Percentiles rank a stretch among this genome's conserved stretches.
Conservation (phyloP, 2,329 filamentous ascomycete genomes). For the Colletotrichum paranaense region DNA sequence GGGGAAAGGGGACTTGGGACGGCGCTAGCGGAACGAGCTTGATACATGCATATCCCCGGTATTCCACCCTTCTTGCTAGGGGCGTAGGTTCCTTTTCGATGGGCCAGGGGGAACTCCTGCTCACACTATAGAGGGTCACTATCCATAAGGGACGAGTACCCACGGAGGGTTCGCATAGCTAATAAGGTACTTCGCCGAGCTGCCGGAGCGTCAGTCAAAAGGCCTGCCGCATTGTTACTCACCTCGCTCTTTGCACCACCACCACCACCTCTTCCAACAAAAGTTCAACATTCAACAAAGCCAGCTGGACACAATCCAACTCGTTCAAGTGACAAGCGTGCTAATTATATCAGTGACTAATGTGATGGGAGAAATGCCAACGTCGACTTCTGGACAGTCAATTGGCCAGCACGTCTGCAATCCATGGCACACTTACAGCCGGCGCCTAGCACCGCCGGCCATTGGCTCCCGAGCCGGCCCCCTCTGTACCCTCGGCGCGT, state of each 20-base stretch:
- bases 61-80: too few species aligned
- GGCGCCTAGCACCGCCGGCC: slow-evolving; percentile 43
- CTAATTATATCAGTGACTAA: not conserved
- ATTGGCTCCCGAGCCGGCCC: slow-evolving; percentile 41
- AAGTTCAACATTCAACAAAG: not conserved
- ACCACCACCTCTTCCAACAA: too few species aligned
- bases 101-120: not conserved
- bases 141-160: not conserved
- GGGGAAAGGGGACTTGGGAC: not conserved
- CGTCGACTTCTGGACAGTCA: not conserved
- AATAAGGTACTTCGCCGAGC: not conserved
- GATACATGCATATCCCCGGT: not conserved
- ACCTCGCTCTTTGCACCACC: not conserved
- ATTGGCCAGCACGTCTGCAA: slow-evolving; percentile 32
- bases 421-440: slow-evolving; percentile 4
- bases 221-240: not conserved
- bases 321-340: not conserved
- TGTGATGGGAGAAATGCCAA: slow-evolving; percentile 10
- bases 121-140: not conserved
- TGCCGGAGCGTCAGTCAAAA: not conserved
- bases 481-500: slow-evolving; percentile 37
- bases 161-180: not conserved
- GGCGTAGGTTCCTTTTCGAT: not conserved
- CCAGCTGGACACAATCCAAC: not conserved
- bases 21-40: not conserved